These are phyloP conservation scores for Kluyveromyces siamensis DNA, from an alignment of 805 yeast species.

Conservation along the genomic window DNA sequence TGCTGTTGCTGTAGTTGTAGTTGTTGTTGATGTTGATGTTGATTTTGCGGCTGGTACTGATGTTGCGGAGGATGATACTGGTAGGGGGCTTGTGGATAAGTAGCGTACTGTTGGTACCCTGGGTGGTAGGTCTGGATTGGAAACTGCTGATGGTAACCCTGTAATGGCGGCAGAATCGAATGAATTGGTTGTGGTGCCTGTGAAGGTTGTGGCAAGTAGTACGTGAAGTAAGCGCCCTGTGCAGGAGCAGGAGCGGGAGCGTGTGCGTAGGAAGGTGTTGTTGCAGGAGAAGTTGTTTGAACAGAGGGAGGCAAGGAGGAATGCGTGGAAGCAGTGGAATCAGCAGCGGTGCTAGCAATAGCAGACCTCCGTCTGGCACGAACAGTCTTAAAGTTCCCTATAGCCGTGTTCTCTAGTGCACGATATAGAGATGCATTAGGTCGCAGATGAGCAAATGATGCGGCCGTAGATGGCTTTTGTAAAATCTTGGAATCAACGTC, in stretches of 20 bases:
- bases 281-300: neutral
- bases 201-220: constrained; percentile 1
- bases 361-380: neutral
- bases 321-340: neutral
- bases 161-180: neutral
- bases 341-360: neutral
- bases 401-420: constrained; percentile 48
- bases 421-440: constrained; percentile 42
- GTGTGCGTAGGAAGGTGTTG: constrained; percentile 31
- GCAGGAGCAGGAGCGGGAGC: constrained; percentile 14
- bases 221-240: neutral
- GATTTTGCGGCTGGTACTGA: neutral
- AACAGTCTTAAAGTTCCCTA: constrained; percentile 36
- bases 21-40: constrained; percentile 4
- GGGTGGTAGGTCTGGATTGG: neutral
- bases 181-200: neutral
- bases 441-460: constrained; percentile 38
- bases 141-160: neutral
- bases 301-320: neutral
- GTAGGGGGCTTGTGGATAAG: neutral
- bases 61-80: neutral
- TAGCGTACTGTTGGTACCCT: neutral
- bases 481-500: constrained; percentile 59
- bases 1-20: constrained; percentile 10
- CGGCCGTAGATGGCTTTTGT: constrained; percentile 46